These are phyloP conservation scores for Debaryomyces hansenii DNA, from an alignment of 805 yeast species.

Conservation along the genomic window DNA sequence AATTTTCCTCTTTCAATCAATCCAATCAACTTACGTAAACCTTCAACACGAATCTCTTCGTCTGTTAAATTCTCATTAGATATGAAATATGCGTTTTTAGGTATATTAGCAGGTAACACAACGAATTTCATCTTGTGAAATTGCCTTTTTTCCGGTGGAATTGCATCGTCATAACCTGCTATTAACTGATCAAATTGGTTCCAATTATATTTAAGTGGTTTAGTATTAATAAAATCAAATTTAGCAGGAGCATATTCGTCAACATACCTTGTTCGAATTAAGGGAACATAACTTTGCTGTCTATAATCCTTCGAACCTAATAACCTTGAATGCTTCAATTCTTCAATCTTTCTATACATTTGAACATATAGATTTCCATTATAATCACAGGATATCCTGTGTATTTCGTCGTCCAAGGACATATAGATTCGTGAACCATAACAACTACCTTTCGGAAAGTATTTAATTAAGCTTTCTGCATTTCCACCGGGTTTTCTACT, in stretches of 20 bases:
- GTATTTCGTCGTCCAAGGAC: constrained; percentile 80
- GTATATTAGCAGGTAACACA: constrained; percentile 73
- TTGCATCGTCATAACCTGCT: constrained; percentile 86
- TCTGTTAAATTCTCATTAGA: constrained; percentile 64
- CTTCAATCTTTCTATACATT: constrained; percentile 45
- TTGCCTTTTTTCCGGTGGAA: constrained; percentile 52
- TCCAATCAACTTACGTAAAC: constrained; percentile 67
- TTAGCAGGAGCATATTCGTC: constrained; percentile 58
- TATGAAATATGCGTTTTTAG: constrained; percentile 50
- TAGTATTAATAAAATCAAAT: constrained; percentile 54
- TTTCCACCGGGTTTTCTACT: constrained; percentile 56
- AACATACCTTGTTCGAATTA: constrained; percentile 78
- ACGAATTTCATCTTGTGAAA: constrained; percentile 79
- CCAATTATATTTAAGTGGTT: constrained; percentile 73
- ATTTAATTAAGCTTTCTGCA: constrained; percentile 55
- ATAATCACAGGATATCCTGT: constrained; percentile 72
- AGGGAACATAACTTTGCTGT: constrained; percentile 24
- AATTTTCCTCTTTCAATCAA: constrained; percentile 60
- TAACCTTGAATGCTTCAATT: constrained; percentile 3
- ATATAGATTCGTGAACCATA: constrained; percentile 69
- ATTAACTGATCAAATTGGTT: constrained; percentile 83
- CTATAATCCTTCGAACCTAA: constrained; percentile 10
- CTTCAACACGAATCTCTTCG: constrained; percentile 93
- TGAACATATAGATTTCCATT: constrained; percentile 78
- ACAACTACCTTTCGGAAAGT: constrained; percentile 45